These are phyloP conservation scores for Leucosporidium creatinivorum DNA, from an alignment of 768 basidiomycete genomes.

Conservation along the genomic window DNA sequence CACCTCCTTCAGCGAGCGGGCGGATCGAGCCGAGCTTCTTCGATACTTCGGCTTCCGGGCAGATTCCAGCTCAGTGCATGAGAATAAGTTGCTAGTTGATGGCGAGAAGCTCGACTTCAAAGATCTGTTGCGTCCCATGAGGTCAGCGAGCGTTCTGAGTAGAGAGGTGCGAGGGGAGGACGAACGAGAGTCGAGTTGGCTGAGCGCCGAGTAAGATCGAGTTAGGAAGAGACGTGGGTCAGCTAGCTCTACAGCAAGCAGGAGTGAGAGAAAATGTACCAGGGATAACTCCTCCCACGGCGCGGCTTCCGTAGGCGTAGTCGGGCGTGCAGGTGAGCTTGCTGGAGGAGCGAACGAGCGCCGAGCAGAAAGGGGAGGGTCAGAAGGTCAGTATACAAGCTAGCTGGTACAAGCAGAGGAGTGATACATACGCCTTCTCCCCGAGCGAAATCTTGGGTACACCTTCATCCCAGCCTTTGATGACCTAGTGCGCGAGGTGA, in stretches of 20 bases:
- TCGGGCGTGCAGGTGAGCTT: constrained; percentile 57
- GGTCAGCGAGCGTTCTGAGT: background rate
- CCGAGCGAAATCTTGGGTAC: constrained; percentile 70
- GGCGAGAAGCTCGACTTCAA: constrained; percentile 61
- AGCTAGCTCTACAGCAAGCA: too few relatives aligned
- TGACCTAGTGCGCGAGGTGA: constrained; percentile 49
- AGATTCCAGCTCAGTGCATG: too few relatives aligned
- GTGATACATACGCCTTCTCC: constrained; percentile 51
- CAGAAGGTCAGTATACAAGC: too few relatives aligned
- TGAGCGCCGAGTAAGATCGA: too few relatives aligned
- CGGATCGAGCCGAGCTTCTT: too few relatives aligned
- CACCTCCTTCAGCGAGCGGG: too few relatives aligned
- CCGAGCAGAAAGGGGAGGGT: too few relatives aligned
- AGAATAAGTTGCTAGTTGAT: constrained; percentile 48
- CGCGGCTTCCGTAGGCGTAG: constrained; percentile 46
- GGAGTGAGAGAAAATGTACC: too few relatives aligned
- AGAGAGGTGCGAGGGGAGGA: constrained; percentile 52
- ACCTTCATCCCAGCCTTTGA: constrained; percentile 89
- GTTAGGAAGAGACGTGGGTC: too few relatives aligned
- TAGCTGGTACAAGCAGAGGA: too few relatives aligned
- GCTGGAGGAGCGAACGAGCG: background rate
- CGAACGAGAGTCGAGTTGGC: constrained; percentile 56
- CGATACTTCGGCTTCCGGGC: too few relatives aligned
- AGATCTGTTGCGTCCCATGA: too few relatives aligned
- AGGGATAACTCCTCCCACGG: constrained; percentile 48